Base-by-base conservation (phyloP, 208 protist species). In the Endotrypanum monterogeii region DNA sequence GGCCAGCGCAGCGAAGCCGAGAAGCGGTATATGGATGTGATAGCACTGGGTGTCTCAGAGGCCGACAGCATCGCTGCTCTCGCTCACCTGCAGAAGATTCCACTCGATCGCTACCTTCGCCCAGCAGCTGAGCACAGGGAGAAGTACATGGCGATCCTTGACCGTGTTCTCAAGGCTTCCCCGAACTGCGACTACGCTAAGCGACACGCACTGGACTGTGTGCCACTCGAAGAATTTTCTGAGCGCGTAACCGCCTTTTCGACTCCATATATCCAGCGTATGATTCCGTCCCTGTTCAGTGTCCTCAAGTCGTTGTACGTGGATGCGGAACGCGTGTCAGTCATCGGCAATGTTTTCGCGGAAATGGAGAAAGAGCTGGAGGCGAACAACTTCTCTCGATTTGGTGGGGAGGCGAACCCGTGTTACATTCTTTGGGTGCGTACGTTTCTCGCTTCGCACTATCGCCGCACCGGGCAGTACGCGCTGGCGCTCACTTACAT, bases 241-340 rank as follows among this genome's bases (percentile, higher is more conserved):
- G 79, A 82, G 60, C 74, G 77, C 25, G 73, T 96, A 12, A 65
- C 72, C 48, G 72, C 76, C 12, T 97, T 93, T 69, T 78, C 84
- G 5, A 70, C 73, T 61, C 60, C 67, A 54, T 95, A 89, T 83
- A 87, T 99, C 54, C 67, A 72, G 7, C 97, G 97, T 72, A 94
- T 95, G 78, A 94, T 99, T 56, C 97, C 98, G 58, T 98, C 98
- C 12, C 83, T 99, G 8, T 98, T 98, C 75, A 94, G 87, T 73
- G 90, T 92, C 28, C 76, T 99, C 55, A 98, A 98, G 84, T 91
- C 87, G 3, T 83, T 99, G 23, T 99, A 99, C 89, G 55, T 46
- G 25, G 78, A 87, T 71, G n/a, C 78, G 8, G 84, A 79, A 50
- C 94, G 97, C 52, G 86, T 84, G 28, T 65, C 84, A 37, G 52